A percentile compares a stretch with the other conserved stretches of the same genome.
Evolutionary conservation across 139 green algal genomes (phyloP).

Genomic region (Axilococcus clingmanii): DNA sequence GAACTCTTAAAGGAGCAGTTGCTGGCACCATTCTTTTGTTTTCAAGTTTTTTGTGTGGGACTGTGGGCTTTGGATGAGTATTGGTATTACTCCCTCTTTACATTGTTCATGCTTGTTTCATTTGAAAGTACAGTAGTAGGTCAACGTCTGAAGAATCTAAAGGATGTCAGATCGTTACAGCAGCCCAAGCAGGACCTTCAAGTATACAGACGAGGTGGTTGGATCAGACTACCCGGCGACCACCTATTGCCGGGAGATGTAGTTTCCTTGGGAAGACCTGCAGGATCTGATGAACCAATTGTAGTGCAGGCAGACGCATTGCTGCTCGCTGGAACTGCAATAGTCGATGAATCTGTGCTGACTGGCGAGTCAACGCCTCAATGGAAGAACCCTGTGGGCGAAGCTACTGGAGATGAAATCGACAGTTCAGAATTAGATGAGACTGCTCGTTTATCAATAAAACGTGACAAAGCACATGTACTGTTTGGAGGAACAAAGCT

Average conservation of each 20-base stretch:
- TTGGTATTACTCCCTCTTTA: conserved; percentile 98
- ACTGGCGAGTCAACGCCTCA: conserved; percentile 86
- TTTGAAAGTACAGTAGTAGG: conserved; percentile 96
- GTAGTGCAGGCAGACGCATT: conserved; percentile 84
- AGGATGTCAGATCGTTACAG: conserved; percentile 71
- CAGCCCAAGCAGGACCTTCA: conserved; percentile 55
- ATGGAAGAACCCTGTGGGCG: conserved; percentile 68
- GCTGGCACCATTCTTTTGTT: conserved; percentile 95
- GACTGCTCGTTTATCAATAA: conserved; percentile 30
- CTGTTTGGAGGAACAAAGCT: conserved; percentile 93
- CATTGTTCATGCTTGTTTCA: conserved; percentile 91
- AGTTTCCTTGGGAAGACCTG: conserved; percentile 62
- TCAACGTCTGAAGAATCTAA: conserved; percentile 77
- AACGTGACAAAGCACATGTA: conserved; percentile 75
- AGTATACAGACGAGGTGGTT: conserved; percentile 54
- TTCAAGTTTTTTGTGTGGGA: conserved; percentile 91
- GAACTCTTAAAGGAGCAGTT: conserved; percentile 84
- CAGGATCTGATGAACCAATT: conserved; percentile 23
- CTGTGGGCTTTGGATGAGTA: conserved; percentile 94
- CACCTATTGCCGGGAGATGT: conserved; percentile 88
- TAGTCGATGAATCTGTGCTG: conserved; percentile 94
- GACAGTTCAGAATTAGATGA: conserved; percentile 21
- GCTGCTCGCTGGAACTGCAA: conserved; percentile 80
- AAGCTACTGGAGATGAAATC: conserved; percentile 20
- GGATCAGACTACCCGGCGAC: conserved; percentile 58